Base-by-base conservation (phyloP, 768 basidiomycete genomes). In the Phaffia australis region DNA sequence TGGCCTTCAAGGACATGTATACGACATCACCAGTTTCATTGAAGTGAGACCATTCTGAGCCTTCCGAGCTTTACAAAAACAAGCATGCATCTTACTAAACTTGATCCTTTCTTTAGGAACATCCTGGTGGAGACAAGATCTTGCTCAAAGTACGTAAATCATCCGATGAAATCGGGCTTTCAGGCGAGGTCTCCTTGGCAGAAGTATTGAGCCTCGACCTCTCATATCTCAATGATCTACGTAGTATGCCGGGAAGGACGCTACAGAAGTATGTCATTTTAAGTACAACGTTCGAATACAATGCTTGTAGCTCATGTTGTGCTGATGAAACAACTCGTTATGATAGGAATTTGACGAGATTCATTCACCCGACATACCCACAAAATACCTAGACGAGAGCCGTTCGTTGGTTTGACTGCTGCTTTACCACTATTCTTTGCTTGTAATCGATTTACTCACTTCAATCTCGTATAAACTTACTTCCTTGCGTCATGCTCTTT, bases 221-320 rank as follows among this genome's bases (percentile, higher is more conserved):
- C 25, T 51, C 7, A 32, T n/a, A 15, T 25, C 60, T n/a, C 21
- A 3, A 32, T n/a, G 16, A 25, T n/a, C 8, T 32, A 30, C 18
- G 29, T 63, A 65, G 49, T 67, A 67, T 32, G 60, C 60, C 8
- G 66, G 66, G 18, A 32, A 56, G 49, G 66, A 67, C 9, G 66
- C 60, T 15, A 67, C 66, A 1, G 60, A 62, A 11, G 66, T 60
- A 49, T 49, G 59, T 27, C 16, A 18, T 27, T 27, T 18, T 4
- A 52, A n/a, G 6, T 7, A 4, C 5, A 52, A 5, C n/a, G 3
- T 4, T 21, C 16, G n/a, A 27, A 19, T 23, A 18, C 58, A 7
- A 14, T 25, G 5, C 21, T 16, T 56, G 56, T 56, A 25, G 15
- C 27, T 25, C 8, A 1, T 42, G 58, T 23, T 25, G 7, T 42